Percentiles rank a stretch among this genome's conserved stretches.
Conservation (phyloP, 108 stramenopile species). For the Cylindrotheca closterium region DNA sequence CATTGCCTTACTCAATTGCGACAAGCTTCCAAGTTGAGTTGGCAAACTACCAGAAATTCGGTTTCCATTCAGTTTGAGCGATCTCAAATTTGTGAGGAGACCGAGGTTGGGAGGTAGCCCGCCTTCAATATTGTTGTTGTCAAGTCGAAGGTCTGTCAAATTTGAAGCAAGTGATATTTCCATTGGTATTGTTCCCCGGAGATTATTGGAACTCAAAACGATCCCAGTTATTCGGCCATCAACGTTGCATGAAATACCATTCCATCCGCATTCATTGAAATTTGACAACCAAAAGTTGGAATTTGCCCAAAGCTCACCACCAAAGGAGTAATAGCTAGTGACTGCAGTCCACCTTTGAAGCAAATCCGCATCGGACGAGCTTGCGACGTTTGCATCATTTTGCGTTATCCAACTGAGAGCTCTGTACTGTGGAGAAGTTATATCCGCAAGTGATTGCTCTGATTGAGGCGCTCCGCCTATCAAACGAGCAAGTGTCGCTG, state of each 20-base stretch:
- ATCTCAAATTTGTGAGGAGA: not conserved
- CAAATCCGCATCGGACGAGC: slow-evolving; percentile 3
- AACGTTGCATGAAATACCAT: slow-evolving; percentile 17
- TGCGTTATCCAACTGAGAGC: slow-evolving; percentile 15
- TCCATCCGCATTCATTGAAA: slow-evolving; percentile 1
- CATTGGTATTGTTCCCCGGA: not conserved
- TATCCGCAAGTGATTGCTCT: not conserved
- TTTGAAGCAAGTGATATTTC: not conserved
- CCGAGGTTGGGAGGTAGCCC: slow-evolving; percentile 10
- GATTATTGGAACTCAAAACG: not conserved
- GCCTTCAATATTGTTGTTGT: slow-evolving; percentile 12
- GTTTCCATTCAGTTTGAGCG: slow-evolving; percentile 7
- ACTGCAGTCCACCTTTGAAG: slow-evolving; percentile 28
- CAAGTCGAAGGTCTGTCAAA: not conserved
- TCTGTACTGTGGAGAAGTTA: slow-evolving; percentile 13
- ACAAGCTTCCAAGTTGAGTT: slow-evolving; percentile 5
- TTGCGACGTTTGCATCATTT: not conserved
- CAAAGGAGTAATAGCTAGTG: not conserved
- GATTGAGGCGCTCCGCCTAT: slow-evolving; percentile 4
- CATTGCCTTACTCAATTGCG: not conserved
- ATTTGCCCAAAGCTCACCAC: not conserved
- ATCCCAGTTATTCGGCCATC: slow-evolving; percentile 15
- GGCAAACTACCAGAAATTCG: slow-evolving; percentile 4
- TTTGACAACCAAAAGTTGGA: not conserved
- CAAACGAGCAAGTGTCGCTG: not conserved